Evolutionary conservation across 75 land plant species (phyloP).

Genomic region (Azolla pinnata): DNA sequence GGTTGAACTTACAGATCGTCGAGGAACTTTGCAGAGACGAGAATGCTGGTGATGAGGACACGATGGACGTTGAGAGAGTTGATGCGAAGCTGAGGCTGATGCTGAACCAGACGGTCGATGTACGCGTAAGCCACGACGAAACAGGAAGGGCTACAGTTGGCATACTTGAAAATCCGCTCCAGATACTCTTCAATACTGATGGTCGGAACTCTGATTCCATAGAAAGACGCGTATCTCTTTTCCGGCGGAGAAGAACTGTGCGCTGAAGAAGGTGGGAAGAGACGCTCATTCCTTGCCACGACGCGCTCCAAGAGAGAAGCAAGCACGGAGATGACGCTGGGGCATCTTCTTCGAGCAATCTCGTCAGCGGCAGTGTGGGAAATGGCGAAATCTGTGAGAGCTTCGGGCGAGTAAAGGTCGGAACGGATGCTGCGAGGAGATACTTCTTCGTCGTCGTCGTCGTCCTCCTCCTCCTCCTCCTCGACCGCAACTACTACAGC

Average conservation of each 20-base stretch:
- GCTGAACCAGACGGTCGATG: slow-evolving; percentile 53
- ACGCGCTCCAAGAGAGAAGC: slow-evolving; percentile 55
- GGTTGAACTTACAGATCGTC: slow-evolving; percentile 60
- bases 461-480: too few species aligned
- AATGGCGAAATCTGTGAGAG: slow-evolving; percentile 9
- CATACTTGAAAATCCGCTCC: slow-evolving; percentile 64
- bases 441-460: slow-evolving; percentile 5
- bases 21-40: slow-evolving; percentile 67
- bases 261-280: not conserved
- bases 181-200: slow-evolving; percentile 49
- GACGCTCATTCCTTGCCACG: slow-evolving; percentile 46
- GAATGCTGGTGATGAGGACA: slow-evolving; percentile 62
- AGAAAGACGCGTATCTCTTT: slow-evolving; percentile 24
- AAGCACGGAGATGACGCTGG: slow-evolving; percentile 40
- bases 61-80: slow-evolving; percentile 50
- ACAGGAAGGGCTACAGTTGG: slow-evolving; percentile 46
- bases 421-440: slow-evolving; percentile 48
- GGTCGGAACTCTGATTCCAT: slow-evolving; percentile 38
- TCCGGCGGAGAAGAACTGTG: not conserved
- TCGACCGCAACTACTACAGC: too few species aligned
- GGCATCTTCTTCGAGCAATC: not conserved
- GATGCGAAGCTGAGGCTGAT: slow-evolving; percentile 30
- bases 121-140: slow-evolving; percentile 72
- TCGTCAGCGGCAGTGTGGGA: not conserved
- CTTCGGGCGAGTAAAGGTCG: slow-evolving; percentile 31